Evolutionary conservation across 2,329 filamentous ascomycete species (phyloP).

Genomic region (Didymella sp.): DNA sequence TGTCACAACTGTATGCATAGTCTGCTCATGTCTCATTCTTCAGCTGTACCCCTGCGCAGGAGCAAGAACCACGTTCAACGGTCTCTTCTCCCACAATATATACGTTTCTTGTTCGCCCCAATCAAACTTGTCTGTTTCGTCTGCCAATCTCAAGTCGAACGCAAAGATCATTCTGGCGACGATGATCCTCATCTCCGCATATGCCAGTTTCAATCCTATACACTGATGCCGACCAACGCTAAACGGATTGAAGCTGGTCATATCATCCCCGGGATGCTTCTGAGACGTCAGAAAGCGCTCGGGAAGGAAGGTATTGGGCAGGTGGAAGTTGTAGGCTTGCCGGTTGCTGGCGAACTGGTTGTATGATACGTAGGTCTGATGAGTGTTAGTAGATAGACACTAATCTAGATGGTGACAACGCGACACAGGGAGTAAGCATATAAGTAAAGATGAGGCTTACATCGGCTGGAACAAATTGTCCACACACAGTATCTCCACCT

Average conservation of each 20-base stretch:
- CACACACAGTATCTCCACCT: slow-evolving; percentile 34
- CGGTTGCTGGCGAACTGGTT: slow-evolving; percentile 40
- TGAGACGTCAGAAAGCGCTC: slow-evolving; percentile 41
- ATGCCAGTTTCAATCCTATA: slow-evolving; percentile 39
- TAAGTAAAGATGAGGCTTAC: slow-evolving; percentile 16
- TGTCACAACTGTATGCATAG: no score
- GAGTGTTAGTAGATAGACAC: background rate
- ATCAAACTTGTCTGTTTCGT: slow-evolving; percentile 24
- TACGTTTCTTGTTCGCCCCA: slow-evolving; percentile 36
- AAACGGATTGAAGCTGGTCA: slow-evolving; percentile 37
- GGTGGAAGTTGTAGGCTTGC: slow-evolving; percentile 37
- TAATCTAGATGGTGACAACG: no score
- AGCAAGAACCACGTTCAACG: slow-evolving; percentile 12
- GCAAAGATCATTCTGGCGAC: slow-evolving; percentile 51
- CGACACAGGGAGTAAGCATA: background rate
- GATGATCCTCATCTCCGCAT: slow-evolving; percentile 46
- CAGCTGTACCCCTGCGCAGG: background rate
- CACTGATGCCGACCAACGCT: slow-evolving; percentile 37
- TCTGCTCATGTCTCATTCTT: no score
- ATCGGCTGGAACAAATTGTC: slow-evolving; percentile 31
- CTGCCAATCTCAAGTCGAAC: slow-evolving; percentile 43
- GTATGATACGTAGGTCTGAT: slow-evolving; percentile 38
- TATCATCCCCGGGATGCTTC: slow-evolving; percentile 34
- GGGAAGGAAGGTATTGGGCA: slow-evolving; percentile 43
- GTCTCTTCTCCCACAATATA: slow-evolving; percentile 33